Base-by-base conservation (phyloP, 768 basidiomycete genomes). In the Amanita phalloides region DNA sequence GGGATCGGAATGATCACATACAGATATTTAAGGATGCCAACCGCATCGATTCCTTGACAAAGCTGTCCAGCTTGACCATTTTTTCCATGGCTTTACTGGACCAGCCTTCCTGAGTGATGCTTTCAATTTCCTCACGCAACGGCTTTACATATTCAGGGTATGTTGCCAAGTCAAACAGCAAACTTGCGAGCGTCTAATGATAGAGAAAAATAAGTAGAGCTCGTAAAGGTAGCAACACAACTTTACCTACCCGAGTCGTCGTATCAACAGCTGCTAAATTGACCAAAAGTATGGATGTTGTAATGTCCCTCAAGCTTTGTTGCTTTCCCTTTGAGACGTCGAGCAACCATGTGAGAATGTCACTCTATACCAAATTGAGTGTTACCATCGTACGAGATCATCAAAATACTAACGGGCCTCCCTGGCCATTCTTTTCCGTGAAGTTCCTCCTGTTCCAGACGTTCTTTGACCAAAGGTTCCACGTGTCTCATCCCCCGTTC, bases 291-390 rank as follows among this genome's bases (percentile, higher is more conserved):
- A 76, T 54, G 17, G 67, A 62, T 0, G 56, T 56, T 1, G 65
- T 63, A 7, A 75, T 54, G 32, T 67, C 62, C 21, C 58, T 49
- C 0, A 63, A 35, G 10, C 17, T 10, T 10, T 51, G 5, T 54
- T 62, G 21, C 57, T 55, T 35, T 64, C 61, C 6, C 61, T 63
- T 6, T 60, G 55, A 0, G 6, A 59, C 62, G 41, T 73, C 73
- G 33, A 77, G 62, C 6, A 77, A 59, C 74, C 75, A 79, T n/a
- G 68, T 64, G 0, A 78, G 62, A 23, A 76, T 53, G 51, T 77
- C 76, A 45, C 70, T 68, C 76, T 76, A 38, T 4, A 23, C 4
- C n/a, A 13, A 6, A 17, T 3, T 20, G 10, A 33, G 20, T 35
- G 8, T 49, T 9, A 4, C 25, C 57, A 0, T 56, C 17, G 25